Evolutionary conservation across 1,284 basidiomycete species (phyloP).

Genomic region (Papiliotrema terrestris): DNA sequence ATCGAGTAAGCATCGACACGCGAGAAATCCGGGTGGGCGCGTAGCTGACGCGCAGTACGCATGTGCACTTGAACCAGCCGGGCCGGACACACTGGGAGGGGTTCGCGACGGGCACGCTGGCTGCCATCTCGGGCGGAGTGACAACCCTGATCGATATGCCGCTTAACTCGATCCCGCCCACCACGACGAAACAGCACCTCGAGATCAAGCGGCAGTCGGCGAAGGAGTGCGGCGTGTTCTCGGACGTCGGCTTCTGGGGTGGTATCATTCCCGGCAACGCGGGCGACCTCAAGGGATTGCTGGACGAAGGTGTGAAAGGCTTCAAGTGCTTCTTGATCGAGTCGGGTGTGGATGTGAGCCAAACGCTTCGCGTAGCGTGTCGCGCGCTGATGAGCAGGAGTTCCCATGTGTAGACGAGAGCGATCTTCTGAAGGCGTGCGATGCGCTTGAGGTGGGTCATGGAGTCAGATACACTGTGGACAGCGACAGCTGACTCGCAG

Average conservation of each 20-base stretch:
- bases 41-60: constrained; percentile 57
- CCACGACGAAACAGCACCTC: constrained; percentile 74
- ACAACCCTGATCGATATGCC: constrained; percentile 95
- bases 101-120: constrained; percentile 81
- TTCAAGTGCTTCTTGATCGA: constrained; percentile 96
- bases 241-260: constrained; percentile 92
- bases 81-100: constrained; percentile 80
- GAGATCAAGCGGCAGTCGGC: constrained; percentile 67
- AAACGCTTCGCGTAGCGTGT: background rate
- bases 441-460: constrained; percentile 61
- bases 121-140: constrained; percentile 82
- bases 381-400: constrained; percentile 56
- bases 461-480: background rate
- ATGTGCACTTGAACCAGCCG: constrained; percentile 91
- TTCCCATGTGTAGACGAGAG: constrained; percentile 75
- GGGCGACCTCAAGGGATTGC: constrained; percentile 53
- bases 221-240: constrained; percentile 50
- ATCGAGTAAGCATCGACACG: constrained; percentile 67
- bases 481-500: constrained; percentile 46
- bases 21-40: background rate
- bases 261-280: constrained; percentile 86
- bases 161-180: constrained; percentile 89
- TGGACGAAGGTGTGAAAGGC: constrained; percentile 76
- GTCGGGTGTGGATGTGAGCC: constrained; percentile 78
- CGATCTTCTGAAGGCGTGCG: constrained; percentile 70